Evolutionary conservation across 495 filamentous ascomycete genomes (phyloP).

Genomic region (Penicillium daleae): DNA sequence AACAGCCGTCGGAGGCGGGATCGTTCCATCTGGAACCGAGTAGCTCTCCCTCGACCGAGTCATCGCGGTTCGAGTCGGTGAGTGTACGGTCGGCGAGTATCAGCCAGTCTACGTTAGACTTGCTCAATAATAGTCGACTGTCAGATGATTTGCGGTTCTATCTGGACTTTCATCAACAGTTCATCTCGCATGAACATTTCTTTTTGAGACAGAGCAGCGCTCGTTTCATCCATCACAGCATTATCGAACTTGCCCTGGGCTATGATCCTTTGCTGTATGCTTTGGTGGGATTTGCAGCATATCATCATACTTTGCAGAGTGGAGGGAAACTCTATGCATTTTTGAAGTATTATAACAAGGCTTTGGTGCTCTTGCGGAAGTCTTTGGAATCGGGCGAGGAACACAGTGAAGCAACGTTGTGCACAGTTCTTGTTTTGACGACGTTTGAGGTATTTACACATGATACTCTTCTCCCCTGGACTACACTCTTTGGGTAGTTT

Average conservation of each 20-base stretch:
- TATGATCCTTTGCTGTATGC: slow-evolving; percentile 87
- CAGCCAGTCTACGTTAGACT: slow-evolving; percentile 34
- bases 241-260: slow-evolving; percentile 71
- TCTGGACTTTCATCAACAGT: slow-evolving; percentile 74
- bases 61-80: slow-evolving; percentile 38
- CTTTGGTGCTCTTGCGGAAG: slow-evolving; percentile 73
- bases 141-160: slow-evolving; percentile 75
- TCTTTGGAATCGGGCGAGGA: slow-evolving; percentile 70
- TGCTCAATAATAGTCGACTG: slow-evolving; percentile 48
- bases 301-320: slow-evolving; percentile 73
- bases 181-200: slow-evolving; percentile 80
- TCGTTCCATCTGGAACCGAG: slow-evolving; percentile 42
- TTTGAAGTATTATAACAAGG: slow-evolving; percentile 86
- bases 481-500: background rate
- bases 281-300: slow-evolving; percentile 88
- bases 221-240: slow-evolving; percentile 71
- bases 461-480: background rate
- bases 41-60: slow-evolving; percentile 52
- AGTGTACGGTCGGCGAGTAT: slow-evolving; percentile 41
- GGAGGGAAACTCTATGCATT: slow-evolving; percentile 78
- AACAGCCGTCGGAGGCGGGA: slow-evolving; percentile 30
- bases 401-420: slow-evolving; percentile 72
- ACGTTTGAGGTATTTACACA: slow-evolving; percentile 77
- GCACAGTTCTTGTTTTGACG: slow-evolving; percentile 90
- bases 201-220: slow-evolving; percentile 67